Percentiles rank a stretch among this genome's conserved stretches.
Evolutionary conservation across 352 stramenopile genomes (phyloP).

Genomic region (Aphanomyces cochlioides): DNA sequence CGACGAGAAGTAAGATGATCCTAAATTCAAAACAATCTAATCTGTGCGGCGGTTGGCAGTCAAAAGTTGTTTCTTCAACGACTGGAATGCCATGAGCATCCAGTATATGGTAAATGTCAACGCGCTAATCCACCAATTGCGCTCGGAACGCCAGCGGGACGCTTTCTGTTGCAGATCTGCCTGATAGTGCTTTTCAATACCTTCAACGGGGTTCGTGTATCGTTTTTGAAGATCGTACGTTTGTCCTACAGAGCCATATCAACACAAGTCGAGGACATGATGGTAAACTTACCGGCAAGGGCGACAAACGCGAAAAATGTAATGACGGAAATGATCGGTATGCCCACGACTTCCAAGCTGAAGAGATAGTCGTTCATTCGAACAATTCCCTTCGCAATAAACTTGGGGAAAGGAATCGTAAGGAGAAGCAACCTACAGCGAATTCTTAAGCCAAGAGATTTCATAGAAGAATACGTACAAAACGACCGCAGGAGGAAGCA

Average conservation of each 20-base stretch:
- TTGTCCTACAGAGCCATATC: conserved; percentile 41
- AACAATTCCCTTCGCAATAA: conserved; percentile 62
- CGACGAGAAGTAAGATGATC: no score
- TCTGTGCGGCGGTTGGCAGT: conserved; percentile 7
- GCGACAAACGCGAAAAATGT: conserved; percentile 69
- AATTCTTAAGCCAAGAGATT: not conserved
- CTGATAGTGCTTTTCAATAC: conserved; percentile 57
- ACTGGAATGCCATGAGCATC: conserved; percentile 79
- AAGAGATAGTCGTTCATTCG: conserved; percentile 72
- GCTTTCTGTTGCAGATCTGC: conserved; percentile 79
- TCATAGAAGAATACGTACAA: conserved; percentile 44
- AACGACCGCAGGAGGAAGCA: conserved; percentile 67
- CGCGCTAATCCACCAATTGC: conserved; percentile 84
- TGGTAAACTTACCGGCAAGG: conserved; percentile 38
- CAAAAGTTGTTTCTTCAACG: conserved; percentile 74
- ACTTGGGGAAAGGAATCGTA: conserved; percentile 68
- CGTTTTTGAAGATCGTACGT: conserved; percentile 79
- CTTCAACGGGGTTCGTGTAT: conserved; percentile 42
- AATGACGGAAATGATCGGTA: conserved; percentile 73
- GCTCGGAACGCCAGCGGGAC: conserved; percentile 64
- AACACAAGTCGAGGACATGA: not conserved
- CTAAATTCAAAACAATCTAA: not conserved
- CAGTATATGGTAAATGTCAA: conserved; percentile 84
- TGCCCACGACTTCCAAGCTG: conserved; percentile 64
- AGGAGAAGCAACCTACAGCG: conserved; percentile 56